Base-by-base conservation (phyloP, 495 filamentous ascomycete species). In the Xylaria venustula region DNA sequence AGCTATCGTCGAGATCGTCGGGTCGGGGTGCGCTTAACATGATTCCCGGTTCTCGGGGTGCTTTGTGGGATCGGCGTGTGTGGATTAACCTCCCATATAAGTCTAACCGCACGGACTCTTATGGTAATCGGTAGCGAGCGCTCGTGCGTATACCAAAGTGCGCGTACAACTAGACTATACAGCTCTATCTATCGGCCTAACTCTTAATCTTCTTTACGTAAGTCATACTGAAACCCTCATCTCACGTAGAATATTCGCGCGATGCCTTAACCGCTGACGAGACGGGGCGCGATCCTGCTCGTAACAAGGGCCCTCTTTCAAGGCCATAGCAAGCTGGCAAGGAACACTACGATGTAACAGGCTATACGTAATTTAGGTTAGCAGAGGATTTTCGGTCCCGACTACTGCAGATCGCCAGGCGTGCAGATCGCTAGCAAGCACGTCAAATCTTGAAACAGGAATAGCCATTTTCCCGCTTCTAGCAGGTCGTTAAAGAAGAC, bases 311-410 rank as follows among this genome's bases (percentile, higher is more conserved):
- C 5, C 5, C 3, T 40, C 14, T 7, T 40, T 40, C 3, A 15
- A 15, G 37, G 14, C 15, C 37, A 40, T 15, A 34, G 6, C 14
- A 40, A 40, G 14, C 37, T 40, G 7, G 6, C 14, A 3, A 8
- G 7, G 37, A 34, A 11, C 4, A 3, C 15, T 15, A 40, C 37
- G 6, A 40, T 7, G 37, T 15, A 34, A 34, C 30, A n/a, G n/a
- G n/a, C n/a, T n/a, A n/a, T n/a, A n/a, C 30, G 11, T 11, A 34
- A 34, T 11, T 11, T 34, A 11, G 30, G n/a, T 19, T 2, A 20
- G 42, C n/a, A 3, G 19, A 45, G 26, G 53, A 32, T 44, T 26
- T 15, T 55, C 53, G 53, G 53, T 55, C 26, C 53, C 53, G 53
- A 44, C 7, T 40, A 34, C 5, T 34, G 5, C 11, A 15, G 37